Evolutionary conservation across 2,329 filamentous ascomycete species (phyloP).

Genomic region (Fusarium coicis): DNA sequence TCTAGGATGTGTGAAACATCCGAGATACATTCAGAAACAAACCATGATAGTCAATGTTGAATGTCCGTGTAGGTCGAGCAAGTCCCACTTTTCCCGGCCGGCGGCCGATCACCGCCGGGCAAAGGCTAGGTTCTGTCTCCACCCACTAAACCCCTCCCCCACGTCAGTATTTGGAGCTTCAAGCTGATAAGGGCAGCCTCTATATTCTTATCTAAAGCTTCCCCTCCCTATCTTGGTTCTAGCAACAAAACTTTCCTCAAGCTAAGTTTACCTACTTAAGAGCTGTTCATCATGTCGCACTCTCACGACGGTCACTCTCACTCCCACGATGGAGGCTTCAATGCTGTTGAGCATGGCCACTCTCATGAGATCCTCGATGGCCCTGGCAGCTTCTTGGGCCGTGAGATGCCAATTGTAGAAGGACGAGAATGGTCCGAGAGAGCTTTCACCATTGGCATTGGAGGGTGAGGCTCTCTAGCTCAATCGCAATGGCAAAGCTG

Average conservation of each 20-base stretch:
- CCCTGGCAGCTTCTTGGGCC: constrained; percentile 86
- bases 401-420: constrained; percentile 94
- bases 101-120: constrained; percentile 4
- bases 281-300: constrained; percentile 52
- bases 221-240: constrained; percentile 2
- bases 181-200: constrained; percentile 26
- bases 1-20: no score
- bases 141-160: constrained; percentile 25
- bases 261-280: not conserved
- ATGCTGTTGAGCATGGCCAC: constrained; percentile 84
- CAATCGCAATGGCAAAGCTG: not conserved
- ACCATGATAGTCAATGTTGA: not conserved
- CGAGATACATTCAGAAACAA: no score
- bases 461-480: constrained; percentile 72
- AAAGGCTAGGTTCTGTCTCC: not conserved
- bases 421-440: constrained; percentile 88
- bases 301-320: constrained; percentile 71
- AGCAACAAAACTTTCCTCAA: not conserved
- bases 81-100: constrained; percentile 18
- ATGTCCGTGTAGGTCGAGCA: not conserved
- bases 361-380: constrained; percentile 95
- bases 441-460: constrained; percentile 97
- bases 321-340: constrained; percentile 61
- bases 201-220: constrained; percentile 16
- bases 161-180: constrained; percentile 22